phyloP scores from a whole-genome alignment of 345 rosid genomes.

The Eucalyptus erythrocorys region DNA sequence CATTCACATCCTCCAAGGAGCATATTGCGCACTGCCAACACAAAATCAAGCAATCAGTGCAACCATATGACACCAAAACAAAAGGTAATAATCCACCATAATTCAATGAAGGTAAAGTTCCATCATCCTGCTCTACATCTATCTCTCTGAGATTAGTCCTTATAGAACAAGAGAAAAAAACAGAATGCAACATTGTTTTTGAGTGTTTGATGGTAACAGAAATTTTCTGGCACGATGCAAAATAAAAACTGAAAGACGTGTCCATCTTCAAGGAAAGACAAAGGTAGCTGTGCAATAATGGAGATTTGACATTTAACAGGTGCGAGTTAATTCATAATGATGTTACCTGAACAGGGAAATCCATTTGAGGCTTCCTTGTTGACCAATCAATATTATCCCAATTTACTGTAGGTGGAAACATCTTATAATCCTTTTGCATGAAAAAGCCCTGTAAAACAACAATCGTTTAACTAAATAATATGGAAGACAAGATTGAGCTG shows the following conservation, averaged over 20 bases:
- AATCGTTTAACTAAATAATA: background rate
- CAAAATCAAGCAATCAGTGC: background rate
- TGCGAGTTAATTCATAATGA: background rate
- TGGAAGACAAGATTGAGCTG: background rate
- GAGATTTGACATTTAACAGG: background rate
- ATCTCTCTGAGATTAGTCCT: background rate
- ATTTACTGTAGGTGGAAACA: constrained; percentile 95
- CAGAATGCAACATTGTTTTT: background rate
- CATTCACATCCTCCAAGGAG: constrained; percentile 76
- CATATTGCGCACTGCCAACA: constrained; percentile 70
- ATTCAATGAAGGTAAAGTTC: background rate
- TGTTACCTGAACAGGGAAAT: constrained; percentile 94
- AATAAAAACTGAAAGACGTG: background rate
- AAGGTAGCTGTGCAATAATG: background rate
- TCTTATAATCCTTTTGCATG: constrained; percentile 96
- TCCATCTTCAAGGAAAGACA: background rate
- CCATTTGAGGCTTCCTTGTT: constrained; percentile 90
- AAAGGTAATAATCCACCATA: background rate
- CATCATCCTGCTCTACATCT: background rate
- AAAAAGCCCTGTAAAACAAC: constrained; percentile 63
- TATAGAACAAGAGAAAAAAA: background rate
- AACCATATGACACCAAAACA: background rate
- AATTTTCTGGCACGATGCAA: background rate
- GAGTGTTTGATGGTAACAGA: background rate
- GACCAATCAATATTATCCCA: constrained; percentile 93